Evolutionary conservation across 1,284 basidiomycete species (phyloP), one percentile per base, ranked within the genome.

Genomic region (Trichosporon inkin): DNA sequence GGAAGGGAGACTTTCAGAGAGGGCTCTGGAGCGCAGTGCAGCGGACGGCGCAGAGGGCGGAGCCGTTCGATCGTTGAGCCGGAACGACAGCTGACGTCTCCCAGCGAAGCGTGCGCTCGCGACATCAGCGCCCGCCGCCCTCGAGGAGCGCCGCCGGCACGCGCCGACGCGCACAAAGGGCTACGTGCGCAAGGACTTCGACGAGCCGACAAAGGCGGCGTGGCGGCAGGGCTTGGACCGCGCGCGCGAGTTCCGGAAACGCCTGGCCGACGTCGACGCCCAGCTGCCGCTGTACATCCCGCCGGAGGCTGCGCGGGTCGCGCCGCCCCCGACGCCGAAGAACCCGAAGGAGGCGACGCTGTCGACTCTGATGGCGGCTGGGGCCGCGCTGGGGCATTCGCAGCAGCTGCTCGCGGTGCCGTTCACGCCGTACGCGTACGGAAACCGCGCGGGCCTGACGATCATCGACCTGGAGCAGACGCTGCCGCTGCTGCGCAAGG

Each of bases 391-490:
- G 47, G 96, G 96, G 4, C 95, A 99, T 75, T 83, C 88, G 24
- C 84, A 85, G 53, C 83, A 86, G 2, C 84, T 90, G 64, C 88
- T 95, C 81, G 87, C 90, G 75, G 87, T 90, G 17, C 87, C 92
- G 66, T 94, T 91, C 73, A 83, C 88, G 67, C 91, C 94, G n/a
- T 94, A 92, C 74, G 87, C 95, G 47, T 98, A 98, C 75, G 96
- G 95, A 62, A 86, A 85, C 22, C 89, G 96, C 57, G 86, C 92
- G 36, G 91, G 89, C 14, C 84, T 97, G 62, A 91, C 91, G 55
- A 85, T 98, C 75, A 98, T 99, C 75, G 93, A 99, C 78, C 83
- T 99, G 37, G 92, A 98, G 76, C 88, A 90, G 67, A 98, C 96
- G 0, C 81, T 99, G 1, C 92, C 93, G 5, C 86, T 94, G 61